Percentiles rank a stretch among this genome's conserved stretches.
phyloP scores from a whole-genome alignment of 1,139 yeast species.

The Taphrina wiesneri region DNA sequence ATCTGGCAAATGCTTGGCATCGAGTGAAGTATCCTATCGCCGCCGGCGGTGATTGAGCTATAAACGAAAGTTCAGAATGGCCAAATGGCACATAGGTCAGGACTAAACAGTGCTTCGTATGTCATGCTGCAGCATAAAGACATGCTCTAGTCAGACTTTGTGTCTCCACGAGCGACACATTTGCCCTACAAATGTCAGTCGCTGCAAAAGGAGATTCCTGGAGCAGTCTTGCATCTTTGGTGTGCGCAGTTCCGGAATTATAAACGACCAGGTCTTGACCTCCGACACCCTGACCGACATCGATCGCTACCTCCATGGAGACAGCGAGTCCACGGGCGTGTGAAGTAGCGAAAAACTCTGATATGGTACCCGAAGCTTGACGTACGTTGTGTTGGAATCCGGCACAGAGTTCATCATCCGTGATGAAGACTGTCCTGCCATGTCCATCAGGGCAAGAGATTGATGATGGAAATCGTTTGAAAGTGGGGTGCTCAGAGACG shows the following conservation, averaged over 20 bases:
- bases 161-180: not conserved
- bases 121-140: not conserved
- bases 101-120: not conserved
- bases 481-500: not conserved
- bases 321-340: not conserved
- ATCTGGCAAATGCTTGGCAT: conserved; percentile 10
- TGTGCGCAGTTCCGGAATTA: not conserved
- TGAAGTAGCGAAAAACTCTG: not conserved
- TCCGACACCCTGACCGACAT: not conserved
- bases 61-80: too few relatives aligned
- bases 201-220: not conserved
- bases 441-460: not conserved
- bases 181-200: not conserved
- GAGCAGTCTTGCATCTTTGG: not conserved
- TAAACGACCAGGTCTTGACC: not conserved
- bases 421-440: not conserved
- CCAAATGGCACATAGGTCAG: too few relatives aligned
- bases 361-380: not conserved
- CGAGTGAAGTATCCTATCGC: conserved; percentile 7
- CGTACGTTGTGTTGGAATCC: not conserved
- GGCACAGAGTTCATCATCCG: not conserved
- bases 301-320: not conserved
- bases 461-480: not conserved
- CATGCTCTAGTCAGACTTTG: not conserved
- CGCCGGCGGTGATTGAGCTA: not conserved